Percentiles rank a stretch among this genome's conserved stretches.
Conservation (phyloP, 148 eudicot genomes). For the Fallopia convolvulus region DNA sequence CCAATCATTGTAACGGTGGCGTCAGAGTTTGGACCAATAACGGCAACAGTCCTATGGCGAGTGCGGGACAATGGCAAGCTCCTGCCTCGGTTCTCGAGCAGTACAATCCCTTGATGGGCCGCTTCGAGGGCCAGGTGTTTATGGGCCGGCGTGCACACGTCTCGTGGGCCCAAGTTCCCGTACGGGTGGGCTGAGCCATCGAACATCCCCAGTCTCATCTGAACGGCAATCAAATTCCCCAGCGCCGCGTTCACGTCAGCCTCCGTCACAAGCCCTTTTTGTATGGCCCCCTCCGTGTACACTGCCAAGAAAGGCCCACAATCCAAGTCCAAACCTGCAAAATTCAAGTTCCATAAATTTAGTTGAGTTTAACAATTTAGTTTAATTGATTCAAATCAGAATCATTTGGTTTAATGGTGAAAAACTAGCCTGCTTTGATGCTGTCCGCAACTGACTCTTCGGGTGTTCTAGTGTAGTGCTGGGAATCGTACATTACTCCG, state of each 20-base stretch:
- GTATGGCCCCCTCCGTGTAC: constrained; percentile 60
- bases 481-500: constrained; percentile 41
- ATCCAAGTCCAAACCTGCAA: constrained; percentile 78
- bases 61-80: constrained; percentile 49
- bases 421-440: constrained; percentile 52
- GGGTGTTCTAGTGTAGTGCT: constrained; percentile 73
- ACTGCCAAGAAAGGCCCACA: constrained; percentile 87
- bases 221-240: constrained; percentile 31
- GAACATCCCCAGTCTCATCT: constrained; percentile 86
- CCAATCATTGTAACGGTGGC: constrained; percentile 58
- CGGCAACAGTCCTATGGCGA: constrained; percentile 32
- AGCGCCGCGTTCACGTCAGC: constrained; percentile 68
- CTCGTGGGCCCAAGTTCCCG: constrained; percentile 56
- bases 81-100: constrained; percentile 46
- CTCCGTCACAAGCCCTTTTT: constrained; percentile 44
- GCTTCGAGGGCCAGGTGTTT: constrained; percentile 74
- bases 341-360: background rate
- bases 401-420: background rate
- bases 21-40: constrained; percentile 58
- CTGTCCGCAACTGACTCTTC: constrained; percentile 73
- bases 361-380: background rate
- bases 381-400: background rate
- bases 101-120: constrained; percentile 84
- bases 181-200: constrained; percentile 82
- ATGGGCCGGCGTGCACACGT: constrained; percentile 66